These are phyloP conservation scores for Euclidium syriacum DNA, from an alignment of 345 rosid species.

Conservation along the genomic window DNA sequence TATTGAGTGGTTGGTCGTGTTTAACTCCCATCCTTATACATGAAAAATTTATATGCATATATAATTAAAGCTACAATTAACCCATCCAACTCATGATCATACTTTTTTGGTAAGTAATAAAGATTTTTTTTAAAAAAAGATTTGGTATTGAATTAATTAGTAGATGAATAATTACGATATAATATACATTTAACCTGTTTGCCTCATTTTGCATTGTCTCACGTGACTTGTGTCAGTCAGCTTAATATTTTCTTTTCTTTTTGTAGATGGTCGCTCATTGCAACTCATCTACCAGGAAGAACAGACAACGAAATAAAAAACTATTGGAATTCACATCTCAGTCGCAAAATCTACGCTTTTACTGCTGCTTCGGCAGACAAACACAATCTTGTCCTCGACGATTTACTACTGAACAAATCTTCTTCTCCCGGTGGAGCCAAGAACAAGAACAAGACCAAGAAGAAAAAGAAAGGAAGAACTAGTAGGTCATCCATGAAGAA, in stretches of 20 bases:
- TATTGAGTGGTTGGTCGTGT: not conserved
- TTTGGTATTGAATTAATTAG: not conserved
- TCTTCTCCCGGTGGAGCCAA: not conserved
- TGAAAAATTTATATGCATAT: no score
- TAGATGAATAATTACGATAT: not conserved
- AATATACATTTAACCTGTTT: not conserved
- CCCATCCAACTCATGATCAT: no score
- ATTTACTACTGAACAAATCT: not conserved
- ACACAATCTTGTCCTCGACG: not conserved
- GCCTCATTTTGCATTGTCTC: not conserved
- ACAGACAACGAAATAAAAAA: slow-evolving; percentile 93
- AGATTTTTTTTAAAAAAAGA: not conserved
- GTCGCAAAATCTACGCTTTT: slow-evolving; percentile 56
- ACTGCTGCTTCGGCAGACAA: not conserved
- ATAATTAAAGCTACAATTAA: no score
- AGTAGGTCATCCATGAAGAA: slow-evolving; percentile 43
- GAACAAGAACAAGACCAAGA: slow-evolving; percentile 16
- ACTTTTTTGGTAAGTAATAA: no score
- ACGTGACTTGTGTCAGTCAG: slow-evolving; percentile 4
- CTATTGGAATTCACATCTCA: slow-evolving; percentile 81
- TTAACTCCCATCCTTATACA: no score
- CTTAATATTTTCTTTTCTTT: not conserved
- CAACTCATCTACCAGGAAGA: slow-evolving; percentile 73
- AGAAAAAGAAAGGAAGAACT: slow-evolving; percentile 32
- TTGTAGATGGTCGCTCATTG: slow-evolving; percentile 74